Conservation (phyloP, 345 rosid genomes). For the Gossypium sturtianum region DNA sequence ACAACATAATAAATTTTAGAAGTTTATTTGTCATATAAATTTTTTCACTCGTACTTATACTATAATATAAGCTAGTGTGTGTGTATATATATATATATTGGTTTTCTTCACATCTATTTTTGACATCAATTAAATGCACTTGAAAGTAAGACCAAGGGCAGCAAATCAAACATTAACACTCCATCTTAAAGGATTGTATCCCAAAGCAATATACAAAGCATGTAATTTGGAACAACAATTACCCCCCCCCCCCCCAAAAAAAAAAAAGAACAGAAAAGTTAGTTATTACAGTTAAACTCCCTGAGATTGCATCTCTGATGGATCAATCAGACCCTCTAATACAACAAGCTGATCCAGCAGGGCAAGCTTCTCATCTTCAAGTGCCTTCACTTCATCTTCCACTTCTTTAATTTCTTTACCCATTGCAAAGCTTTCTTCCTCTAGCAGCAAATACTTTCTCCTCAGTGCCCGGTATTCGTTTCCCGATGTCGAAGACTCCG, state of each 20-base stretch:
- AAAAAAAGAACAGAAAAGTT: background rate
- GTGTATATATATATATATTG: too few relatives aligned
- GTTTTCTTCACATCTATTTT: too few relatives aligned
- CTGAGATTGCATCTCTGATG: slow-evolving; percentile 36
- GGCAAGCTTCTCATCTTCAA: slow-evolving; percentile 67
- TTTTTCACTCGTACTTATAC: too few relatives aligned
- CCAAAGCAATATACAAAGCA: background rate
- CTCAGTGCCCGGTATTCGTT: slow-evolving; percentile 65
- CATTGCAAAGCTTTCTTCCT: slow-evolving; percentile 65
- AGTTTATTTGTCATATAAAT: too few relatives aligned
- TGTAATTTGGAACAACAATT: background rate
- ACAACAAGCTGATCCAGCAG: slow-evolving; percentile 84
- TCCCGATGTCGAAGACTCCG: slow-evolving; percentile 50
- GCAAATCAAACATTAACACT: background rate
- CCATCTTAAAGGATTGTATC: background rate
- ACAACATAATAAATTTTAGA: too few relatives aligned
- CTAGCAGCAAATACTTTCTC: slow-evolving; percentile 62
- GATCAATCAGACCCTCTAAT: slow-evolving; percentile 82
- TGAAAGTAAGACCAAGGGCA: background rate
- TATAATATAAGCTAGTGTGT: too few relatives aligned
- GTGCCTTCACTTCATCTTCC: slow-evolving; percentile 58
- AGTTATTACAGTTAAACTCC: background rate
- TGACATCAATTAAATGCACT: background rate
- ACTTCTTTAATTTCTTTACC: slow-evolving; percentile 57
- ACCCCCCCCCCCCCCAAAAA: too few relatives aligned